Evolutionary conservation across 2,329 filamentous ascomycete genomes (phyloP).

Genomic region (Cercospora brassicicola): DNA sequence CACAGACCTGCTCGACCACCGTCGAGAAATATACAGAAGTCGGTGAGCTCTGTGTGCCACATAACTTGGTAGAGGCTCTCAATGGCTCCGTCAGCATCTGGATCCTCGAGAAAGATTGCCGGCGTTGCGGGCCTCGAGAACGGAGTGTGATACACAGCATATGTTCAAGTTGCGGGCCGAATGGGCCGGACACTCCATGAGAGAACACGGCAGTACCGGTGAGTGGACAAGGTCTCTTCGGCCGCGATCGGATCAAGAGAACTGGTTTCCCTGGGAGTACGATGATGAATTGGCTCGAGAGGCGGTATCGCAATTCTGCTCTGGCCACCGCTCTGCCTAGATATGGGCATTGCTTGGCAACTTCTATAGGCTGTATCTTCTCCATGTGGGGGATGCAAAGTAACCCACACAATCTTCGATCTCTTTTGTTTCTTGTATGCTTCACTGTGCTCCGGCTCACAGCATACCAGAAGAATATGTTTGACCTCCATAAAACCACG

Average conservation of each 20-base stretch:
- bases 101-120: background rate
- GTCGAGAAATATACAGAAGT: background rate
- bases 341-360: background rate
- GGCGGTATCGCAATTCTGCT: background rate
- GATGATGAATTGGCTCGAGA: background rate
- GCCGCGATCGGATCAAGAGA: background rate
- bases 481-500: no score
- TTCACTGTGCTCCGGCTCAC: background rate
- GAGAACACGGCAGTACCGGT: background rate
- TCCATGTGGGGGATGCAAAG: background rate
- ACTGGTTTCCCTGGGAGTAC: background rate
- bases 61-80: background rate
- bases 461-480: no score
- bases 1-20: no score
- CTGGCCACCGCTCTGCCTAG: background rate
- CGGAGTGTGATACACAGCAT: background rate
- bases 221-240: background rate
- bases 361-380: background rate
- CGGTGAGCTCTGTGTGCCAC: background rate
- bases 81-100: background rate
- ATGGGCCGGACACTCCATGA: background rate
- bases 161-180: background rate
- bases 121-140: background rate
- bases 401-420: background rate
- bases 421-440: background rate